Percentiles rank a stretch among this genome's conserved stretches.
Evolutionary conservation across 2,329 filamentous ascomycete species (phyloP).

Genomic region (Colletotrichum liaoningense): DNA sequence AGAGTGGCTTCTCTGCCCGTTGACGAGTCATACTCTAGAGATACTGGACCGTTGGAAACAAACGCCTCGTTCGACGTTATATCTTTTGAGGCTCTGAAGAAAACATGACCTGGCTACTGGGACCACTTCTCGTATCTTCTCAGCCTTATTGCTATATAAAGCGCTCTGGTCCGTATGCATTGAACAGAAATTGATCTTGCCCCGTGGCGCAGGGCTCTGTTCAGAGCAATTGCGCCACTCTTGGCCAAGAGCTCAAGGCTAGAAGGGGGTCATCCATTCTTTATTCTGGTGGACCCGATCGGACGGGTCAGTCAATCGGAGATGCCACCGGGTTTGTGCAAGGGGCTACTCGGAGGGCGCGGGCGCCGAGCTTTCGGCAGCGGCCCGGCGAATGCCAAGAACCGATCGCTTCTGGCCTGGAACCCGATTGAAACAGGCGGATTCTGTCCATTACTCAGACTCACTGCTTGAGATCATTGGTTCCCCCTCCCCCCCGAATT

Average conservation of each 20-base stretch:
- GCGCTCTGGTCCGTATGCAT: conserved; percentile 1
- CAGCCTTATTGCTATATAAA: conserved; percentile 16
- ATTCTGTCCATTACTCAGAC: too few species aligned
- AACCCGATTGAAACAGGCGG: too few species aligned
- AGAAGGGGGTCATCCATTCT: conserved; percentile 10
- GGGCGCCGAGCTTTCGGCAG: conserved; percentile 7
- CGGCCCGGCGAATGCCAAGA: background rate
- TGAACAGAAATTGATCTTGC: conserved; percentile 10
- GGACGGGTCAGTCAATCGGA: background rate
- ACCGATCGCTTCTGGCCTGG: too few species aligned
- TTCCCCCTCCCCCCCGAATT: too few species aligned
- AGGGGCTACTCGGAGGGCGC: conserved; percentile 20
- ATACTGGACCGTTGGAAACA: background rate
- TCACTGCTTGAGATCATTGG: too few species aligned
- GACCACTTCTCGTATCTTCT: conserved; percentile 15
- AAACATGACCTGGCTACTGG: background rate
- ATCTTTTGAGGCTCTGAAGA: conserved; percentile 3
- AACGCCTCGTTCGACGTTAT: background rate
- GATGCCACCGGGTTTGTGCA: background rate
- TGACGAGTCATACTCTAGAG: background rate
- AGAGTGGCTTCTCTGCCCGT: background rate
- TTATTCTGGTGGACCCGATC: conserved; percentile 2
- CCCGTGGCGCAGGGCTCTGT: conserved; percentile 20
- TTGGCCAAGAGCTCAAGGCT: conserved; percentile 11
- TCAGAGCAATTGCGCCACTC: conserved; percentile 25